phyloP scores from a whole-genome alignment of 169 alveolate species.

The Plasmodium coatneyi region DNA sequence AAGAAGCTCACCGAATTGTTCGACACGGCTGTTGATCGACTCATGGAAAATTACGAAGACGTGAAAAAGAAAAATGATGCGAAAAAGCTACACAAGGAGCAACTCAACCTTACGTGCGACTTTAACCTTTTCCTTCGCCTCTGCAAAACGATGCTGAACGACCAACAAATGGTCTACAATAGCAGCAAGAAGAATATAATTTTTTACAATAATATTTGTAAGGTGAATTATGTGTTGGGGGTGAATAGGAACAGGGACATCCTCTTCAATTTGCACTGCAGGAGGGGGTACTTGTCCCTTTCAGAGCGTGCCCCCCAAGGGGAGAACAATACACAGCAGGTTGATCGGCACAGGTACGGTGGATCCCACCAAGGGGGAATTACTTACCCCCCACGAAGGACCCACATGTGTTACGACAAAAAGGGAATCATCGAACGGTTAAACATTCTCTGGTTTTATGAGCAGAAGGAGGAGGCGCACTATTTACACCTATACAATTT shows the following conservation, averaged over 20 bases:
- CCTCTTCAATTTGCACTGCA: slow-evolving; percentile 17
- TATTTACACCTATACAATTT: slow-evolving; percentile 52
- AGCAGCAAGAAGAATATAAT: slow-evolving; percentile 21
- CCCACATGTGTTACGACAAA: slow-evolving; percentile 15
- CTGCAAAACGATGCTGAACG: slow-evolving; percentile 39
- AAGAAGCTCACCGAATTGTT: slow-evolving; percentile 12
- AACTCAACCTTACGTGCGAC: slow-evolving; percentile 54
- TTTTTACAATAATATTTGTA: slow-evolving; percentile 43
- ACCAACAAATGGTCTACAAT: background rate
- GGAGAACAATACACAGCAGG: background rate
- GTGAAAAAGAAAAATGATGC: slow-evolving; percentile 5
- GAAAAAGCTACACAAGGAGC: slow-evolving; percentile 9
- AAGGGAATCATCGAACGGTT: slow-evolving; percentile 38
- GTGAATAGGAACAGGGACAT: slow-evolving; percentile 38
- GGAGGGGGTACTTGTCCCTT: background rate
- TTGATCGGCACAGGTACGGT: background rate
- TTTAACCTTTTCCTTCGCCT: slow-evolving; percentile 52
- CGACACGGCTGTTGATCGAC: slow-evolving; percentile 21
- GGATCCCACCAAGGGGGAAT: background rate
- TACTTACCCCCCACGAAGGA: background rate
- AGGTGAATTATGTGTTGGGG: slow-evolving; percentile 21
- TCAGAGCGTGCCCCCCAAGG: background rate
- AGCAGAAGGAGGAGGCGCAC: background rate
- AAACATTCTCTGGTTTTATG: slow-evolving; percentile 59
- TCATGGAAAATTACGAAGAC: slow-evolving; percentile 42